Evolutionary conservation across 1,284 basidiomycete genomes (phyloP), one percentile per base, ranked within the genome.

Genomic region (Trametes sp.): DNA sequence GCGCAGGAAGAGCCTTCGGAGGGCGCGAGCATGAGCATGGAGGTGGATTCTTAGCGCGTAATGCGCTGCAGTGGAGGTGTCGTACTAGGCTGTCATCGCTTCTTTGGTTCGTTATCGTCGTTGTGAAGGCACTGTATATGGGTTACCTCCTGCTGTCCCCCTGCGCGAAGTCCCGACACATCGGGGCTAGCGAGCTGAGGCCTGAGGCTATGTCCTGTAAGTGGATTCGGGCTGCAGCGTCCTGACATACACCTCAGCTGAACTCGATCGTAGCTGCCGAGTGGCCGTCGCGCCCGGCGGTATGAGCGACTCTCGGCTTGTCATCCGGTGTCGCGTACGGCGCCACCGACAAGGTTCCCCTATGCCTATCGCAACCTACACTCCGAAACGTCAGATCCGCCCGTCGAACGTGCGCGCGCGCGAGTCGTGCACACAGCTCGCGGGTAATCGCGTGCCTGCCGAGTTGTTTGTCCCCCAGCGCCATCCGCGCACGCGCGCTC

Each of bases 31-130:
- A 60, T 62, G 58, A 59, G 64, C 51, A 73, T 73, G 72, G 72
- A 72, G 26, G 68, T 73, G 33, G 72, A 73, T 53, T 72, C 72
- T 46, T 73, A 68, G 45, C 45, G 45, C 55, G n/a, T n/a, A 14
- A 21, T n/a, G 38, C 58, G 48, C 23, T 31, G 24, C 41, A 31
- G 11, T 23, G 45, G 31, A 38, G 23, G 16, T 16, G 23, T 35
- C 35, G 38, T 19, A 36, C 13, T n/a, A n/a, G n/a, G n/a, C 31
- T 44, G 38, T 58, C 41, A 9, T 31, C 29, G 45, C 28, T 48
- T 44, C 5, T 33, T 28, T 49, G 45, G 45, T 53, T 50, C 44
- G 44, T 54, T 33, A 4, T 60, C 14, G 14, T 46, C 23, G 24
- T 19, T 44, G 52, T 31, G 48, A 49, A n/a, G 19, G 21, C 49